A percentile compares a stretch with the other conserved stretches of the same genome.
These are phyloP conservation scores for Petunia axillaris DNA, from an alignment of 257 asterid genomes.

Conservation along the genomic window DNA sequence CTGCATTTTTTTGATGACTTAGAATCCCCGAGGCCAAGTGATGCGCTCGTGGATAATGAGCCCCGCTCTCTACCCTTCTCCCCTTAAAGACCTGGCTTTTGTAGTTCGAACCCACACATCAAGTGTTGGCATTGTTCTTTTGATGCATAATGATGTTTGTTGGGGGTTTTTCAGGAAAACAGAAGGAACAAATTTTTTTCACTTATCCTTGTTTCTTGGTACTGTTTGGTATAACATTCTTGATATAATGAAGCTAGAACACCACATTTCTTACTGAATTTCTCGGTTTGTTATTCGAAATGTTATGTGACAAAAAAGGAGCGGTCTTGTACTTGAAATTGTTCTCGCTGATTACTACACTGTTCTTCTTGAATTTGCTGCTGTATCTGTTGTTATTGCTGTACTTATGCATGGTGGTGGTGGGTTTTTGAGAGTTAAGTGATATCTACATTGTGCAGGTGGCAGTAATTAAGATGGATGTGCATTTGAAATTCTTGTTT, in stretches of 20 bases:
- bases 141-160: background rate
- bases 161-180: background rate
- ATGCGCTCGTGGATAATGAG: too few species aligned
- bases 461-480: conserved; percentile 38
- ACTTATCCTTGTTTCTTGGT: background rate
- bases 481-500: conserved; percentile 53
- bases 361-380: background rate
- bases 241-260: background rate
- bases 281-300: background rate
- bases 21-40: too few species aligned
- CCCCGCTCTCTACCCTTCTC: too few species aligned
- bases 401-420: background rate
- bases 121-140: background rate
- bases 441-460: conserved; percentile 30
- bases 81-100: too few species aligned
- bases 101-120: too few species aligned
- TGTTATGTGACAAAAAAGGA: background rate
- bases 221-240: background rate
- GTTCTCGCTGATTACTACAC: background rate
- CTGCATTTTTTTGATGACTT: background rate
- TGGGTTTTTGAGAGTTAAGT: conserved; percentile 1
- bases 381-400: background rate
- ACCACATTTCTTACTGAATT: background rate
- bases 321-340: background rate
- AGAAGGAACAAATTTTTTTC: background rate